These are phyloP conservation scores for Camellia granthamiana DNA, from an alignment of 148 eudicot species.

Conservation along the genomic window DNA sequence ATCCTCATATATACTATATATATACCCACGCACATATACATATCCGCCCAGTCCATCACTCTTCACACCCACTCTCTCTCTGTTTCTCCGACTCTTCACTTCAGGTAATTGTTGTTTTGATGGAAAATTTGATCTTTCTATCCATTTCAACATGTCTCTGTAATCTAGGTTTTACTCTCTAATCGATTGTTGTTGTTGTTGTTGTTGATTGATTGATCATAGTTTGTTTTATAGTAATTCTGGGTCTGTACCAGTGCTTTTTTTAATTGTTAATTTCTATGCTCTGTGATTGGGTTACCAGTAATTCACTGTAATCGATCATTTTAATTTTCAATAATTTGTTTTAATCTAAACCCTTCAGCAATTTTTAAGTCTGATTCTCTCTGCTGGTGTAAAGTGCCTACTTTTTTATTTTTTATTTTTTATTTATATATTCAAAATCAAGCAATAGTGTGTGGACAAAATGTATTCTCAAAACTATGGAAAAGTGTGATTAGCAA, in stretches of 20 bases:
- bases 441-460: no score
- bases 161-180: background rate
- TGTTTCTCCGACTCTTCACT: background rate
- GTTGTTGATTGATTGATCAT: background rate
- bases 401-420: no score
- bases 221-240: background rate
- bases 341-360: background rate
- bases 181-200: background rate
- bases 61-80: background rate
- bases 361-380: background rate
- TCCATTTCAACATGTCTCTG: background rate
- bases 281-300: background rate
- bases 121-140: background rate
- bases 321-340: background rate
- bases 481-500: background rate
- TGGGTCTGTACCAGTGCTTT: background rate
- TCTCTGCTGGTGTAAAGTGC: no score
- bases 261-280: background rate
- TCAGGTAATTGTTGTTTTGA: conserved; percentile 1
- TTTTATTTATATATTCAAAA: no score
- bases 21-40: no score
- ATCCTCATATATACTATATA: background rate
- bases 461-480: background rate
- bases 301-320: background rate
- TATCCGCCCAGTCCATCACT: background rate